A percentile compares a stretch with the other conserved stretches of the same genome.
phyloP scores from a whole-genome alignment of 2,329 filamentous ascomycete genomes.

The Pseudogymnoascus sp. region DNA sequence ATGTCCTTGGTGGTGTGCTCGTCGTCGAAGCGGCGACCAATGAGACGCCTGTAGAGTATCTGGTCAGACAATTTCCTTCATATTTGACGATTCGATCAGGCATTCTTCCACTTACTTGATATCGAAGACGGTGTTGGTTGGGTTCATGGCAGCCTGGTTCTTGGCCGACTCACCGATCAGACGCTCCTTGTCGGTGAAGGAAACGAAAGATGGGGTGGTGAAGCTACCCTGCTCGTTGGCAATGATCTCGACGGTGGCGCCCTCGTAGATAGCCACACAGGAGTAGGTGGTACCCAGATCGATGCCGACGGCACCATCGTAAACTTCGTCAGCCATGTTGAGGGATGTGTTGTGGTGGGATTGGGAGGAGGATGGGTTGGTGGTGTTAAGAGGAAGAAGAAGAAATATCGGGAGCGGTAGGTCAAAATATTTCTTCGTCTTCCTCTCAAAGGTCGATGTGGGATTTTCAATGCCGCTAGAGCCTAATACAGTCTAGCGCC shows the following conservation, averaged over 20 bases:
- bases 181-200: conserved; percentile 97
- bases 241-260: conserved; percentile 99
- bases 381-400: conserved; percentile 12
- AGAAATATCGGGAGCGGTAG: conserved; percentile 7
- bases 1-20: conserved; percentile 47
- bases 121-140: conserved; percentile 95
- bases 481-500: neutral
- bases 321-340: conserved; percentile 94
- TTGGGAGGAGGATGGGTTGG: conserved; percentile 15
- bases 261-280: conserved; percentile 98
- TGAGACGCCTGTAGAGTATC: conserved; percentile 65
- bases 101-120: conserved; percentile 66
- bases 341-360: conserved; percentile 18
- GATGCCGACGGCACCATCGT: conserved; percentile 99
- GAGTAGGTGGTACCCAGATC: conserved; percentile 99
- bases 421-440: neutral
- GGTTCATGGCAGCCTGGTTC: conserved; percentile 99
- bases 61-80: neutral
- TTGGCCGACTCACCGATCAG: conserved; percentile 99
- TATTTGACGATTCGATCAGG: neutral
- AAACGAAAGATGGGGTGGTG: conserved; percentile 98
- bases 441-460: neutral
- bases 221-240: conserved; percentile 99
- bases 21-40: conserved; percentile 92
- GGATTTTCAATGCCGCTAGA: neutral